Evolutionary conservation across 371 early-diverging fungal genomes (phyloP), one percentile per base, ranked within the genome.

Genomic region (Funneliformis caledonium): DNA sequence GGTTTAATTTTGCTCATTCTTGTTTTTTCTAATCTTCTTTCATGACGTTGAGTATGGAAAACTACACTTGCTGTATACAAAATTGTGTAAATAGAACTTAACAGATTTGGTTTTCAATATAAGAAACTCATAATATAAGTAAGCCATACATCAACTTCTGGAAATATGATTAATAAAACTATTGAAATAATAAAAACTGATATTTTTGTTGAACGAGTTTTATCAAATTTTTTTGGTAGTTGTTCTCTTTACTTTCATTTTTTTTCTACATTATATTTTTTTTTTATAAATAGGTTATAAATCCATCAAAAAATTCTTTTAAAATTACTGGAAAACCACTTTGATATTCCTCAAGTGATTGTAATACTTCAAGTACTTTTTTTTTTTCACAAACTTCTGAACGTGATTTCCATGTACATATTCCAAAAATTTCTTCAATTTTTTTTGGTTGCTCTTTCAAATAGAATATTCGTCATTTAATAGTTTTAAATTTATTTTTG

Each of bases 191-290:
- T 4, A 64, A 64, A 76, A 7, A 43, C 19, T 2, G 31, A 48
- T 19, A 43, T 76, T 64, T 76, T 76, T 45, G 22, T 3, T 31
- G 47, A 9, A n/a, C 2, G 12, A n/a, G 0, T 43, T 16, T 7
- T n/a, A 64, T 76, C 48, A 47, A 76, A 76, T 4, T 4, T 0
- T 19, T 64, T 76, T 48, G 14, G 2, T 12, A 47, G 47, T 14
- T 59, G 2, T 22, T 22, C 1, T 31, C 64, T 61, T 65, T 76
- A 12, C 2, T 4, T 12, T 47, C 50, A 8, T 31, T 76, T 76
- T 65, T 65, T 76, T 1, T 45, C 9, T 9, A 76, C 7, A 7
- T 61, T 12, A n/a, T 48, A n/a, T 76, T 76, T 76, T 76, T 76
- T 64, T 26, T 60, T 61, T 75, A 43, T 31, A 76, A 33, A 10